A percentile compares a stretch with the other conserved stretches of the same genome.
Evolutionary conservation across 768 basidiomycete genomes (phyloP).

Genomic region (Lyophyllum atratum): DNA sequence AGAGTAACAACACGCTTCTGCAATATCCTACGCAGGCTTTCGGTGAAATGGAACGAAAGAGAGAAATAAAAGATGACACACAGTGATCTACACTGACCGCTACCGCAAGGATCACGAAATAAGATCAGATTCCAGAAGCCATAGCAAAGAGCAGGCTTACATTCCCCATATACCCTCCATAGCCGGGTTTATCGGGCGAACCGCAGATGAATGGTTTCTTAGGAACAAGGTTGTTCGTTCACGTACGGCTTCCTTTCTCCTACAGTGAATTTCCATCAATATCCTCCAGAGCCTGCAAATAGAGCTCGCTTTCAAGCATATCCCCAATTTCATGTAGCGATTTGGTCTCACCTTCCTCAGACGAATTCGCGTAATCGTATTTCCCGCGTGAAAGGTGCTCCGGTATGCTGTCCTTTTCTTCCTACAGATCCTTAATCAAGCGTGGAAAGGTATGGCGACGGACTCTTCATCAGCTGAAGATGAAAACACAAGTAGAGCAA

Average conservation of each 20-base stretch:
- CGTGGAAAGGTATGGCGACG: slow-evolving; percentile 22
- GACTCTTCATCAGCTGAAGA: slow-evolving; percentile 18
- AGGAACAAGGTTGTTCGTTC: slow-evolving; percentile 32
- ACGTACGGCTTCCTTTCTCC: slow-evolving; percentile 18
- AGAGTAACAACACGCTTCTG: slow-evolving; percentile 10
- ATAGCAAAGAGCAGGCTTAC: slow-evolving; percentile 23
- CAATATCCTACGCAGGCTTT: slow-evolving; percentile 3
- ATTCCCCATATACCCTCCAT: slow-evolving; percentile 44
- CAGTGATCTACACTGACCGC: slow-evolving; percentile 26
- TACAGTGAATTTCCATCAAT: slow-evolving; percentile 27
- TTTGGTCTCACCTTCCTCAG: slow-evolving; percentile 20
- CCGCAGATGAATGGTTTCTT: slow-evolving; percentile 33
- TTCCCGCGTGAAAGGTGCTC: slow-evolving; percentile 9
- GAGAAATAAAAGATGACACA: slow-evolving; percentile 12
- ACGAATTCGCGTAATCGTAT: slow-evolving; percentile 10
- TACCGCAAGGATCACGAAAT: too few species aligned
- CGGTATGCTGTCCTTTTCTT: slow-evolving; percentile 13
- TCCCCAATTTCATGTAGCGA: slow-evolving; percentile 24
- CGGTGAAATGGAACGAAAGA: background rate
- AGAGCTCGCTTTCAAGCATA: slow-evolving; percentile 17
- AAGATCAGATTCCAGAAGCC: background rate
- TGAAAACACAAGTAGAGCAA: too few species aligned
- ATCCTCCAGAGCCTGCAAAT: slow-evolving; percentile 29
- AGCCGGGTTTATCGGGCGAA: slow-evolving; percentile 35
- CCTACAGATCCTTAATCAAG: slow-evolving; percentile 23